Conservation (phyloP, 805 yeast genomes). For the Pichia pseudocactophila region DNA sequence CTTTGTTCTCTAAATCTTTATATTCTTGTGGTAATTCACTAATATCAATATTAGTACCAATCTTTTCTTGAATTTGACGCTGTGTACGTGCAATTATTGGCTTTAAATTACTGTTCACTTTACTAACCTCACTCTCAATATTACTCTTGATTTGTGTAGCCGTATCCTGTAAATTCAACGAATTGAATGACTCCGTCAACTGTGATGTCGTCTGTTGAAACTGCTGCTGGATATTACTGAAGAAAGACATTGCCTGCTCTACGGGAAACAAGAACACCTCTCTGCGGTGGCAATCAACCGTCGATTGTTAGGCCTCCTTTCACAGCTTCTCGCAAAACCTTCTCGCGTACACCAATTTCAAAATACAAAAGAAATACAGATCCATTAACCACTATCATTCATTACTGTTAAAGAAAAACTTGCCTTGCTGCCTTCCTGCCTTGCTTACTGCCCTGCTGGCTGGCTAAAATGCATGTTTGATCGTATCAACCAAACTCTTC, state of each 20-base stretch:
- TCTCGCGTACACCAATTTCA: too few species aligned
- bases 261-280: not conserved
- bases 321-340: too few species aligned
- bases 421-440: too few species aligned
- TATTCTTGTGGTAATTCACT: constrained; percentile 71
- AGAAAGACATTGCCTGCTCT: constrained; percentile 15
- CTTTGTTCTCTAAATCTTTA: constrained; percentile 53
- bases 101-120: constrained; percentile 17
- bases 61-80: constrained; percentile 50
- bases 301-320: too few species aligned
- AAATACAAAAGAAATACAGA: not conserved
- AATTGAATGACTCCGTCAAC: constrained; percentile 20
- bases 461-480: constrained; percentile 7
- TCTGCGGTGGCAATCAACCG: too few species aligned
- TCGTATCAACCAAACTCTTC: constrained; percentile 7
- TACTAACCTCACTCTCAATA: constrained; percentile 28
- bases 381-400: not conserved
- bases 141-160: constrained; percentile 26
- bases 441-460: too few species aligned
- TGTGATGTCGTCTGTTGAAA: constrained; percentile 17
- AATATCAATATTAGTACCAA: constrained; percentile 54
- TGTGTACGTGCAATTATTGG: constrained; percentile 55
- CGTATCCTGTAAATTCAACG: constrained; percentile 27
- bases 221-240: constrained; percentile 17
- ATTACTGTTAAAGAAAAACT: too few species aligned